Evolutionary conservation across 2,329 filamentous ascomycete genomes (phyloP).

Genomic region (Ophiocordyceps robertsii): DNA sequence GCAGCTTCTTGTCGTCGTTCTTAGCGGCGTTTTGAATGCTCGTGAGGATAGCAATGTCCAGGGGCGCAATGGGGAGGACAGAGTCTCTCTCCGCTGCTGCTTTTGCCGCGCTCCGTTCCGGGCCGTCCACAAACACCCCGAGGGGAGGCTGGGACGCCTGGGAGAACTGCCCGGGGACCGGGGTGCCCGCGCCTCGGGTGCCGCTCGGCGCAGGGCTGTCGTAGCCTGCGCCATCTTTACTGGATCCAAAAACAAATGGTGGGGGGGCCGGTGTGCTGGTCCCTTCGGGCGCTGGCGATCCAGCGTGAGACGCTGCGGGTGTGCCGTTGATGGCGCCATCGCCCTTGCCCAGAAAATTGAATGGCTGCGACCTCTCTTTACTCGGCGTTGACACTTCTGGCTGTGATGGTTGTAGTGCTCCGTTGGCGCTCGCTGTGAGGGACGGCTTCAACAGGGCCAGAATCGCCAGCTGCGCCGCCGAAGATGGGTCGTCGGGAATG

Average conservation of each 20-base stretch:
- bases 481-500: conserved; percentile 74
- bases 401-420: conserved; percentile 25
- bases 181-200: conserved; percentile 35
- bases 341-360: conserved; percentile 53
- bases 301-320: conserved; percentile 73
- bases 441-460: conserved; percentile 47
- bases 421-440: conserved; percentile 30
- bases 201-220: conserved; percentile 40
- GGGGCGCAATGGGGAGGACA: conserved; percentile 67
- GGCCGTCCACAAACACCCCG: conserved; percentile 35
- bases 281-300: conserved; percentile 75
- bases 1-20: conserved; percentile 83
- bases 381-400: conserved; percentile 42
- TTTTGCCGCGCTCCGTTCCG: conserved; percentile 34
- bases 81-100: conserved; percentile 62
- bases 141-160: conserved; percentile 22
- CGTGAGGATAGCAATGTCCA: conserved; percentile 82
- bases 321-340: conserved; percentile 57
- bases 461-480: conserved; percentile 65
- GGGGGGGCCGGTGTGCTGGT: conserved; percentile 50
- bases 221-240: conserved; percentile 28
- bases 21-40: conserved; percentile 79
- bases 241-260: conserved; percentile 39
- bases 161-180: conserved; percentile 19
- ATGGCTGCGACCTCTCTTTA: conserved; percentile 51